phyloP scores from a whole-genome alignment of 208 protist species.

The Leptomonas seymouri region DNA sequence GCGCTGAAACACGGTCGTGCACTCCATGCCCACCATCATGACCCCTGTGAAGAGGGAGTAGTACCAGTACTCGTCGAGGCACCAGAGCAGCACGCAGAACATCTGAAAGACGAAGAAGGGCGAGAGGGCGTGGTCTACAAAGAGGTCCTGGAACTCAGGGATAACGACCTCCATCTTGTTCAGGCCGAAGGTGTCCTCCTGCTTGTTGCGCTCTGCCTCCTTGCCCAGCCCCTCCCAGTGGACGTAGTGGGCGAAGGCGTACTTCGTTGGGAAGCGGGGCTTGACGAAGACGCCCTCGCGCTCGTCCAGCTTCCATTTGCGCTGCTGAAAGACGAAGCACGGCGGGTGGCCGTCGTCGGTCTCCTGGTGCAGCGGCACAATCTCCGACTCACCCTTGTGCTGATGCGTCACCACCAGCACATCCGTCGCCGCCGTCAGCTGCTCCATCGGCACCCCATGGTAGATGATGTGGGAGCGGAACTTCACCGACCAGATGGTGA shows the following conservation, averaged over 20 bases:
- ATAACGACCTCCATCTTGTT: constrained; percentile 95
- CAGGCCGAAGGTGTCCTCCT: constrained; percentile 77
- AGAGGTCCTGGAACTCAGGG: constrained; percentile 95
- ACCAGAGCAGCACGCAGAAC: constrained; percentile 96
- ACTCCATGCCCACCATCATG: constrained; percentile 98
- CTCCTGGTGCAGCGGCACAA: constrained; percentile 78
- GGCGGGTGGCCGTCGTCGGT: constrained; percentile 52
- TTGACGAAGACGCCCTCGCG: constrained; percentile 74
- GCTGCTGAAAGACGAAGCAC: constrained; percentile 91
- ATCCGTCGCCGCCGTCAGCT: constrained; percentile 61
- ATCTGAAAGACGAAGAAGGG: constrained; percentile 99
- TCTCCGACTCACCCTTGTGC: constrained; percentile 87
- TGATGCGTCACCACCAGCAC: constrained; percentile 74
- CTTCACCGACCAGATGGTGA: constrained; percentile 90
- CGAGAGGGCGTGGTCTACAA: constrained; percentile 95
- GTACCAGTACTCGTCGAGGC: constrained; percentile 98
- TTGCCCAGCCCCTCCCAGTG: constrained; percentile 68
- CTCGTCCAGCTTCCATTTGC: constrained; percentile 88
- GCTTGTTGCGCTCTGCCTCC: constrained; percentile 41
- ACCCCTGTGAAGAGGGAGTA: constrained; percentile 97
- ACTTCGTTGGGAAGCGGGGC: constrained; percentile 81
- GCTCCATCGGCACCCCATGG: constrained; percentile 38
- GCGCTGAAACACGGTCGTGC: constrained; percentile 93
- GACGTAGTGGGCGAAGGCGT: constrained; percentile 81
- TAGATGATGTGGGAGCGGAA: constrained; percentile 80